phyloP scores from a whole-genome alignment of 495 filamentous ascomycete genomes.

The Apodospora peruviana region DNA sequence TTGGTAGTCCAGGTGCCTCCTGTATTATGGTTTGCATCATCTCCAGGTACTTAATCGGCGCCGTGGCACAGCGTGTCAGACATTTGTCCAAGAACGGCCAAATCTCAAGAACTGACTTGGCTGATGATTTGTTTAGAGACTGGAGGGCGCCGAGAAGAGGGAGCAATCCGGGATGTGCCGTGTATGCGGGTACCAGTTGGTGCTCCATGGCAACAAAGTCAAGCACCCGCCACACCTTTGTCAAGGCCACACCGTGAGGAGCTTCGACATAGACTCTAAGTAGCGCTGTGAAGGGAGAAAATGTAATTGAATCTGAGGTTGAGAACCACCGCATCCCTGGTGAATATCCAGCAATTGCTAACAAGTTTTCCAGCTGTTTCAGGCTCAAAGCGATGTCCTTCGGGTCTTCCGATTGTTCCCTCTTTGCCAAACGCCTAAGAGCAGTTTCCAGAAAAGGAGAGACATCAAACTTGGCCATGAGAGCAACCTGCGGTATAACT shows the following conservation, averaged over 20 bases:
- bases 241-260: slow-evolving; percentile 33
- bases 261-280: slow-evolving; percentile 47
- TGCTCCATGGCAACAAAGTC: slow-evolving; percentile 46
- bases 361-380: slow-evolving; percentile 67
- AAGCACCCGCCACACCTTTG: slow-evolving; percentile 40
- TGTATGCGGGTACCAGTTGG: slow-evolving; percentile 36
- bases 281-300: slow-evolving; percentile 63
- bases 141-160: slow-evolving; percentile 49
- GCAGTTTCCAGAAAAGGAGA: slow-evolving; percentile 65
- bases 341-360: slow-evolving; percentile 71
- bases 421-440: slow-evolving; percentile 46
- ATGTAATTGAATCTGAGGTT: slow-evolving; percentile 39
- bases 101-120: slow-evolving; percentile 15
- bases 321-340: slow-evolving; percentile 77
- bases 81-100: slow-evolving; percentile 78
- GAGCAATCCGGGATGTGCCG: slow-evolving; percentile 41
- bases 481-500: slow-evolving; percentile 69
- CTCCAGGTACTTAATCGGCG: slow-evolving; percentile 71
- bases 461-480: slow-evolving; percentile 82
- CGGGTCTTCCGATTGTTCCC: slow-evolving; percentile 30
- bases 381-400: slow-evolving; percentile 48
- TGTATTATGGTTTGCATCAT: slow-evolving; percentile 32
- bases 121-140: slow-evolving; percentile 9
- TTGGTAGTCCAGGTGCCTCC: slow-evolving; percentile 12
- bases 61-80: slow-evolving; percentile 59